phyloP scores from a whole-genome alignment of 768 basidiomycete species.

The Tylopilus rubrobrunneus region DNA sequence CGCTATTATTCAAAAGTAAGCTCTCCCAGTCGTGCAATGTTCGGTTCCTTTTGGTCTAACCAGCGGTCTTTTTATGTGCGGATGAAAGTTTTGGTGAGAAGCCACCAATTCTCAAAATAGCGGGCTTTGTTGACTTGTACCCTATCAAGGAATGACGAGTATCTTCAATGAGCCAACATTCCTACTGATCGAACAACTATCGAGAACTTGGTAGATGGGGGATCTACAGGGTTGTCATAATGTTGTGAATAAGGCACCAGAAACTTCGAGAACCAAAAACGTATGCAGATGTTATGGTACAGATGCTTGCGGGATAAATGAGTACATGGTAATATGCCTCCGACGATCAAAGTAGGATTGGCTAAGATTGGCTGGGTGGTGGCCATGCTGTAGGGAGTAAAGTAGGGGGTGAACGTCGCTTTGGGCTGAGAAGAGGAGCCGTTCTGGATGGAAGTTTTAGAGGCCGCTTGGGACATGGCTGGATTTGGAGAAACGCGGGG shows the following conservation, averaged over 20 bases:
- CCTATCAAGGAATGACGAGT: constrained; percentile 47
- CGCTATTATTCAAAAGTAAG: constrained; percentile 90
- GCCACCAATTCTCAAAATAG: background rate
- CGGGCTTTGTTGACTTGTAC: background rate
- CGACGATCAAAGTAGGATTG: background rate
- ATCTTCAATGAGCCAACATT: constrained; percentile 40
- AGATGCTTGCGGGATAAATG: constrained; percentile 18
- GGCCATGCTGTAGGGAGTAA: constrained; percentile 22
- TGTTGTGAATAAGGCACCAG: constrained; percentile 8
- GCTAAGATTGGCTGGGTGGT: constrained; percentile 15
- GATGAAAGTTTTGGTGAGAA: constrained; percentile 46
- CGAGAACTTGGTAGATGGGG: constrained; percentile 34
- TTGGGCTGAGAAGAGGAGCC: constrained; percentile 14
- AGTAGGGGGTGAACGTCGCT: constrained; percentile 20
- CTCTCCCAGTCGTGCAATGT: constrained; percentile 9
- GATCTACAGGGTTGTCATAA: constrained; percentile 5
- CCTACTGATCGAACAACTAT: constrained; percentile 39
- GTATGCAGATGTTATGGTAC: constrained; percentile 29
- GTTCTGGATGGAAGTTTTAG: constrained; percentile 17
- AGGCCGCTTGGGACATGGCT: background rate
- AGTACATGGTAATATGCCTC: constrained; percentile 1
- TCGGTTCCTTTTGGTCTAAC: background rate
- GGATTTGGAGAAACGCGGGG: constrained; percentile 19
- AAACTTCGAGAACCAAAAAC: background rate
- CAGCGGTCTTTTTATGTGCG: background rate